Conservation (phyloP, 257 asterid genomes). For the Nicotiana benthamiana region DNA sequence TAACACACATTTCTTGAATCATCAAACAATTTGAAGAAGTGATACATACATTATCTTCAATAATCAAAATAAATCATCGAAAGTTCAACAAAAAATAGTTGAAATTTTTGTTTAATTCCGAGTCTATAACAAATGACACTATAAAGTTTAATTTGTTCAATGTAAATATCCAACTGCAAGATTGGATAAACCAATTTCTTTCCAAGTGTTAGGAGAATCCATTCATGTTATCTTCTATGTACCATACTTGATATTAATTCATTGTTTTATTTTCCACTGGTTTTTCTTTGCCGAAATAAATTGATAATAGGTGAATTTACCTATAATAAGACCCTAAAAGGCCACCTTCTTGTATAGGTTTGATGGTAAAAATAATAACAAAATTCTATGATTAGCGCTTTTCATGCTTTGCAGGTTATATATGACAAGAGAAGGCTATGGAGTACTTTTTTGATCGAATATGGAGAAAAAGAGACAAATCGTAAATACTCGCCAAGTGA, state of each 20-base stretch:
- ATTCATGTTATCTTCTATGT: neutral
- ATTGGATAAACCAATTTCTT: neutral
- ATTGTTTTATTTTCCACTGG: neutral
- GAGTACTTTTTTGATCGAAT: too few species aligned
- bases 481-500: too few species aligned
- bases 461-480: too few species aligned
- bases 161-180: neutral
- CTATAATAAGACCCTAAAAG: too few species aligned
- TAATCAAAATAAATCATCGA: neutral
- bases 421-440: too few species aligned
- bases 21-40: neutral
- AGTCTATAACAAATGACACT: neutral
- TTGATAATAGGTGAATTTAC: too few species aligned
- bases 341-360: too few species aligned
- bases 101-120: neutral
- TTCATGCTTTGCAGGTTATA: too few species aligned
- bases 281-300: neutral
- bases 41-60: neutral
- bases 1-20: neutral
- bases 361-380: too few species aligned
- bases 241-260: neutral
- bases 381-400: too few species aligned
- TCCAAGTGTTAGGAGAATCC: neutral
- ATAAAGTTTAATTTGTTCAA: neutral
- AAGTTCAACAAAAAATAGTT: neutral